Evolutionary conservation across 176 grass and related monocot genomes (phyloP).

Genomic region (Carex littledalei): DNA sequence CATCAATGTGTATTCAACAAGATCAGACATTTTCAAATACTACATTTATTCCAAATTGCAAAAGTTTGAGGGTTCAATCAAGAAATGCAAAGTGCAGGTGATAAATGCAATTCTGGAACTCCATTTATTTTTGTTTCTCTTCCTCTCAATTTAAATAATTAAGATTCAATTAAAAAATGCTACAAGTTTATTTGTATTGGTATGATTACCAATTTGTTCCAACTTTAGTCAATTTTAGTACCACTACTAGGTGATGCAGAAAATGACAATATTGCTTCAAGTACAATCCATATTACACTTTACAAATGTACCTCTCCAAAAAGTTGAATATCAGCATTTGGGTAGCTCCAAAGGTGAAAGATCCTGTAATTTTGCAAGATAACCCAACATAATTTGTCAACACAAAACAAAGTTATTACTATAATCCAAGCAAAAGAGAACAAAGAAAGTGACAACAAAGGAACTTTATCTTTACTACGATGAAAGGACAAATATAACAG

Average conservation of each 20-base stretch:
- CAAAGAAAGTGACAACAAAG: background rate
- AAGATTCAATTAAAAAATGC: background rate
- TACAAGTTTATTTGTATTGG: background rate
- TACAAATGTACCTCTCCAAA: conserved; percentile 51
- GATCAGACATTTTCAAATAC: background rate
- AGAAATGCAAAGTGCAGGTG: background rate
- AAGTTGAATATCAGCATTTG: conserved; percentile 62
- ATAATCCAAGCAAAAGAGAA: background rate
- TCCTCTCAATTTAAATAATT: background rate
- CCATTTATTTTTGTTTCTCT: background rate
- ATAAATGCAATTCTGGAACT: background rate
- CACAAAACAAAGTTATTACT: background rate
- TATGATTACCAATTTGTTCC: background rate
- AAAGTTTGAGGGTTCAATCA: background rate
- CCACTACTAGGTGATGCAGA: background rate
- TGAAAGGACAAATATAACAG: background rate
- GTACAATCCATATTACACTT: background rate
- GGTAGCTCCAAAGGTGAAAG: conserved; percentile 82
- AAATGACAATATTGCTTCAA: background rate
- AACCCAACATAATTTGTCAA: background rate
- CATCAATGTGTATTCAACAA: background rate
- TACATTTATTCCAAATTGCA: background rate
- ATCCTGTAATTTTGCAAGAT: conserved; percentile 26
- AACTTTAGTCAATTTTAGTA: background rate
- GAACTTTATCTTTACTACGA: background rate